Base-by-base conservation (phyloP, 306 rosid species). In the Vigna radiata region DNA sequence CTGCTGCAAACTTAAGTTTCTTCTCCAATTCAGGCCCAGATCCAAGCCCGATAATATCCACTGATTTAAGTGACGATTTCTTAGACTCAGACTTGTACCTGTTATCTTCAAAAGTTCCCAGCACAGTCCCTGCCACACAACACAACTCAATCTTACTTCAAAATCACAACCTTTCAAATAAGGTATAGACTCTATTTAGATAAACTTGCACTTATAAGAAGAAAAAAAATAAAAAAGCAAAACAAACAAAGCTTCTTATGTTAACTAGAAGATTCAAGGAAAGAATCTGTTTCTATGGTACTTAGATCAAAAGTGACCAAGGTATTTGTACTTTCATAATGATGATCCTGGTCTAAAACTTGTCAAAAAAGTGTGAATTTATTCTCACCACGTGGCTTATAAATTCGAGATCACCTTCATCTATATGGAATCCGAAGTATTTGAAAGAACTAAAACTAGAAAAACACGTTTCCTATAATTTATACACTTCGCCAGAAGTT, bases 11-110 rank as follows among this genome's bases (percentile, higher is more conserved):
- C 83, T 92, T 87, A 70, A 92, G 89, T 83, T 92, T 92, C 84
- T 92, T 92, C 77, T 87, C 91, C 52, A 90, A 63, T 76, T 90
- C 90, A 64, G 94, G 86, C 49, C 90, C 97, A 31, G 83, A 77
- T 72, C 97, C 97, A 68, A 91, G 87, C 75, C 97, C 95, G 79
- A 90, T 76, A 81, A 93, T 86, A 68, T 93, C 94, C 68, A 93
- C 92, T 2, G 92, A 86, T 78, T 56, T 86, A 14, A 93, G 84
- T 18, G 84, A 80, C 2, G 89, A 66, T 87, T 86, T 90, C 90
- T 93, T 93, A 6, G 92, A 86, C 64, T 92, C 94, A 8, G 94
- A 73, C 81, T 78, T 86, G 66, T 86, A 90, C 75, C 96, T 83
- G 46, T 52, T 87, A 58, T 93, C 97, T 56, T 92, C 97, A 84